Evolutionary conservation across 1,284 basidiomycete genomes (phyloP).

Genomic region (Cryptococcus maquisensis): DNA sequence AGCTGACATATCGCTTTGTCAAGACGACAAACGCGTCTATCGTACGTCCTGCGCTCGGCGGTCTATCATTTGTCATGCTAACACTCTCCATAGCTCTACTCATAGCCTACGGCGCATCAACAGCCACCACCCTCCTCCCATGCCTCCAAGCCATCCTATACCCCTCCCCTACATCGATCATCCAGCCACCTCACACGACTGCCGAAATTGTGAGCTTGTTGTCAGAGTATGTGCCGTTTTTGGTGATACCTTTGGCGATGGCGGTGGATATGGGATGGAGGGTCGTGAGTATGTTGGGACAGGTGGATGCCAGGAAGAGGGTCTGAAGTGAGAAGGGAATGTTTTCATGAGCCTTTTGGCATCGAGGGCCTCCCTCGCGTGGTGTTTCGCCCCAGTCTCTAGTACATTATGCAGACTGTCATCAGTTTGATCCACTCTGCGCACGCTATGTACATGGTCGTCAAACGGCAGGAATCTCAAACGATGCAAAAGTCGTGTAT

Average conservation of each 20-base stretch:
- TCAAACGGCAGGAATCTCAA: too few relatives aligned
- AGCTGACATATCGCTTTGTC: not conserved
- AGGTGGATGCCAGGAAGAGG: constrained; percentile 18
- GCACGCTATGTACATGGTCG: too few relatives aligned
- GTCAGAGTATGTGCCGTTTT: constrained; percentile 69
- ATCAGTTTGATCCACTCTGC: too few relatives aligned
- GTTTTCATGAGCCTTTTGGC: too few relatives aligned
- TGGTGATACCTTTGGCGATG: constrained; percentile 66
- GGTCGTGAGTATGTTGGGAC: constrained; percentile 20
- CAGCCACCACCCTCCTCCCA: constrained; percentile 69
- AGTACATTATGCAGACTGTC: too few relatives aligned
- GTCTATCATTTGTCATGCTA: not conserved
- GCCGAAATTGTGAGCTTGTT: constrained; percentile 57
- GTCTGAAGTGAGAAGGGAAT: constrained; percentile 1
- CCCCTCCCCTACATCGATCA: constrained; percentile 1
- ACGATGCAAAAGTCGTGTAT: too few relatives aligned
- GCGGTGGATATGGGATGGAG: constrained; percentile 61
- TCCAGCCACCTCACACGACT: constrained; percentile 21
- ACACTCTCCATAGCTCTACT: constrained; percentile 48
- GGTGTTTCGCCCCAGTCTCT: too few relatives aligned
- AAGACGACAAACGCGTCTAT: constrained; percentile 42
- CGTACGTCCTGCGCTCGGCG: constrained; percentile 19
- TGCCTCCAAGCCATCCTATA: constrained; percentile 60
- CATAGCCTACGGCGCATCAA: constrained; percentile 69
- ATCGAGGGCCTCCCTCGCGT: too few relatives aligned